Base-by-base conservation (phyloP, 2,329 filamentous ascomycete genomes). In the Fusarium chaquense region DNA sequence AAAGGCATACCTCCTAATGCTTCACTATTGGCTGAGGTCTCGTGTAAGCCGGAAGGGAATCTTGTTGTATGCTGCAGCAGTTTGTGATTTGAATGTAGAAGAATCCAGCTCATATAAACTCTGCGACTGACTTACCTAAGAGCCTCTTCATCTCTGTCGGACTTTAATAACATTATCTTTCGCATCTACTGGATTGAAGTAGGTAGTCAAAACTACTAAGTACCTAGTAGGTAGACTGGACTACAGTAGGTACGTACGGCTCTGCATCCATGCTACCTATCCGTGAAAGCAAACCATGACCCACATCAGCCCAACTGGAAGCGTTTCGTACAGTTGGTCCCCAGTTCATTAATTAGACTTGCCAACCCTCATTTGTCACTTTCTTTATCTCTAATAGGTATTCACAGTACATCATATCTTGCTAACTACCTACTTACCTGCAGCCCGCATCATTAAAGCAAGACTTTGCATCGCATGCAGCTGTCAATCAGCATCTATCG, bases 341-440 rank as follows among this genome's bases (percentile, higher is more conserved):
- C 53, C 46, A 32, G 32, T 41, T 41, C 20, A 20, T 20, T 35
- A 51, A 33, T 35, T 35, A 51, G 54, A 58, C 36, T 44, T 53
- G 28, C 30, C 57, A 45, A 46, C 38, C 49, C 51, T 59, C 50
- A 67, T 63, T 58, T 38, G 45, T 63, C 43, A 43, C 28, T 51
- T 30, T 55, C 44, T 47, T 40, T 69, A 52, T 62, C 51, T 54
- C 24, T 30, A 33, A 57, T 54, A n/a, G n/a, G n/a, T n/a, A 62
- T 67, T 58, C 54, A 33, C 44, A 49, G 53, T 70, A 47, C 55
- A 71, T 70, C 67, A 52, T 71, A 56, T 26, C 32, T 44, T n/a
- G 24, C 24, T 26, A 26, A 13, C 30, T 8, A 43, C 24, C 26
- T 20, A 51, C 33, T 20, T n/a, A 28, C 32, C 24, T 26, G 24